Evolutionary conservation across 129 eudicot species (phyloP).

Genomic region (Smallanthus sonchifolius): DNA sequence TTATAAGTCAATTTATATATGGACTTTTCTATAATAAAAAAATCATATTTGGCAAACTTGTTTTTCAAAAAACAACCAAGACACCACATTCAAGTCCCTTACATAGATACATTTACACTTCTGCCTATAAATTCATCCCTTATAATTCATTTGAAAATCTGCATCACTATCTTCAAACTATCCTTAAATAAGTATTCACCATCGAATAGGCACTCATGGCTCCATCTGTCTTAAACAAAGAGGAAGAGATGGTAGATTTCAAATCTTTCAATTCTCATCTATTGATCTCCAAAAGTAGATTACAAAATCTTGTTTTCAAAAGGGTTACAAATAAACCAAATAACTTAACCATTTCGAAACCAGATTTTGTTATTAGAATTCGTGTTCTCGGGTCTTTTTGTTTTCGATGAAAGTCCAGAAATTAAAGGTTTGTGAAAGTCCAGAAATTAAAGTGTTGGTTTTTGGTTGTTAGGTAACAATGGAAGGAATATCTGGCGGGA

Average conservation of each 20-base stretch:
- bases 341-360: too few relatives aligned
- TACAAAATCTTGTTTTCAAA: not conserved
- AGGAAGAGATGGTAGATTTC: constrained; percentile 6
- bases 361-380: too few relatives aligned
- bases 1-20: too few relatives aligned
- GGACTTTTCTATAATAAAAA: not conserved
- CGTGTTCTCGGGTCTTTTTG: too few relatives aligned
- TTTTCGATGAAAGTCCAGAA: too few relatives aligned
- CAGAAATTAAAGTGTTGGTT: not conserved
- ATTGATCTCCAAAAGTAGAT: not conserved
- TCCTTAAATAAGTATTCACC: not conserved
- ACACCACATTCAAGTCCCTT: not conserved
- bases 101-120: not conserved
- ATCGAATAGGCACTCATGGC: not conserved
- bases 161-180: not conserved
- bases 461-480: constrained; percentile 18
- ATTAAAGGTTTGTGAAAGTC: not conserved
- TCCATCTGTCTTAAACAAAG: not conserved
- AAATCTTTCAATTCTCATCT: not conserved
- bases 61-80: not conserved
- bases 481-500: constrained; percentile 19
- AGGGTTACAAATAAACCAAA: not conserved
- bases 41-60: not conserved
- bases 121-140: not conserved
- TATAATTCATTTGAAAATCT: not conserved